Percentiles rank a stretch among this genome's conserved stretches.
Evolutionary conservation across 345 rosid genomes (phyloP).

Genomic region (Syzygium aqueum): DNA sequence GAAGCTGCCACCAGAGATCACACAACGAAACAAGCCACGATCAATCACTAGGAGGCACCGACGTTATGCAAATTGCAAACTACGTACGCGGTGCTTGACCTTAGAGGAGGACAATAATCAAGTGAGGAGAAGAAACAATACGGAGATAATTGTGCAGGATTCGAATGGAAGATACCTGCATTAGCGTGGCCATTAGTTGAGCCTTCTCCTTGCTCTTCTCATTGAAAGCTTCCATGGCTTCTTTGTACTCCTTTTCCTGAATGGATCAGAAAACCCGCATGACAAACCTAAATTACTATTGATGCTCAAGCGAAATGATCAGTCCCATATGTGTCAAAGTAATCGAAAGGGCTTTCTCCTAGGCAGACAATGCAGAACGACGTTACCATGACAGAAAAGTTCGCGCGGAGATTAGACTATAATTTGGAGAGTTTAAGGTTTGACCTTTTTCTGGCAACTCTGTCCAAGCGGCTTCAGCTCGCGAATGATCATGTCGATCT

Average conservation of each 20-base stretch:
- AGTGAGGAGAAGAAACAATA: not conserved
- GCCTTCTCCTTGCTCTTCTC: slow-evolving; percentile 70
- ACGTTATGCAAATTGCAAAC: not conserved
- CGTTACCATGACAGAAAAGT: not conserved
- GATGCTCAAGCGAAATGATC: not conserved
- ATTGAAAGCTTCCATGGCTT: slow-evolving; percentile 59
- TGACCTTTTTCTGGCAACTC: slow-evolving; percentile 75
- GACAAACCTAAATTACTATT: not conserved
- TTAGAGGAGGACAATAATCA: not conserved
- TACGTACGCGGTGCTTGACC: not conserved
- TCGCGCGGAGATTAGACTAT: not conserved
- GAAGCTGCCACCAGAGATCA: slow-evolving; percentile 21
- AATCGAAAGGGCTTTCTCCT: not conserved
- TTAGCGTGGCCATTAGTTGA: slow-evolving; percentile 30
- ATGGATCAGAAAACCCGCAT: not conserved
- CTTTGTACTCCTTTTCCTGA: slow-evolving; percentile 78
- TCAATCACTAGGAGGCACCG: not conserved
- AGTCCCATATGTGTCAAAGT: not conserved
- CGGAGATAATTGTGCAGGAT: not conserved
- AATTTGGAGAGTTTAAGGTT: not conserved
- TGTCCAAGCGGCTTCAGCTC: slow-evolving; percentile 70
- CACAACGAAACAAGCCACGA: not conserved
- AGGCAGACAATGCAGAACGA: not conserved
- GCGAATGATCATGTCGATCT: slow-evolving; percentile 49
- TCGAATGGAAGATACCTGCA: slow-evolving; percentile 26